These are phyloP conservation scores for Neonectria faginata DNA, from an alignment of 2,329 filamentous ascomycete species.

Conservation along the genomic window DNA sequence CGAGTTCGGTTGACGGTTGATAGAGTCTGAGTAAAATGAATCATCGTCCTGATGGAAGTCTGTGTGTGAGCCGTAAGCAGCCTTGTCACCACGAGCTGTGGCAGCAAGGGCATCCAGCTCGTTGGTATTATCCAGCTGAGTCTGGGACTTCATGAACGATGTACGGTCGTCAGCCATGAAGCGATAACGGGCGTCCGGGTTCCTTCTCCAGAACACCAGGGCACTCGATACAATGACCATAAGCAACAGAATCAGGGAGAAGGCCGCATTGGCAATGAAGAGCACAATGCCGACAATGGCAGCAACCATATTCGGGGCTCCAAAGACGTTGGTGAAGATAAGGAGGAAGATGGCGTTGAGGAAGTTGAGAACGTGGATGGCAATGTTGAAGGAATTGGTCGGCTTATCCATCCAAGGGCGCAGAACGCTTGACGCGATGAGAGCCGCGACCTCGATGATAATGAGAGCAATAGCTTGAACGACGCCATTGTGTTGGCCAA, in stretches of 20 bases:
- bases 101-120: conserved; percentile 91
- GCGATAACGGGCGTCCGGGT: conserved; percentile 95
- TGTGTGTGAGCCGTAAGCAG: conserved; percentile 34
- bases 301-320: conserved; percentile 82
- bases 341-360: conserved; percentile 89
- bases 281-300: conserved; percentile 90
- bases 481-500: conserved; percentile 76
- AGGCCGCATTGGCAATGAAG: conserved; percentile 87
- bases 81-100: conserved; percentile 88
- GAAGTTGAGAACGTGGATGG: conserved; percentile 90
- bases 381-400: conserved; percentile 95
- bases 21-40: neutral
- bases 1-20: neutral
- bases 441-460: conserved; percentile 81
- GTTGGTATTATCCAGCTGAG: conserved; percentile 78
- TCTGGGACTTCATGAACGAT: conserved; percentile 97
- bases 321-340: conserved; percentile 88
- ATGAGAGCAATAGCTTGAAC: conserved; percentile 88
- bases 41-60: neutral
- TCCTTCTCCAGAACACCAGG: conserved; percentile 86
- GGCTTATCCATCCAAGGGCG: conserved; percentile 99
- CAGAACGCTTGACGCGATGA: conserved; percentile 82
- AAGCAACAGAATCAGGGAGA: conserved; percentile 83
- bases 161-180: conserved; percentile 96
- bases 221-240: conserved; percentile 73